Conservation (phyloP, 345 rosid species). For the Camelina hispida region DNA sequence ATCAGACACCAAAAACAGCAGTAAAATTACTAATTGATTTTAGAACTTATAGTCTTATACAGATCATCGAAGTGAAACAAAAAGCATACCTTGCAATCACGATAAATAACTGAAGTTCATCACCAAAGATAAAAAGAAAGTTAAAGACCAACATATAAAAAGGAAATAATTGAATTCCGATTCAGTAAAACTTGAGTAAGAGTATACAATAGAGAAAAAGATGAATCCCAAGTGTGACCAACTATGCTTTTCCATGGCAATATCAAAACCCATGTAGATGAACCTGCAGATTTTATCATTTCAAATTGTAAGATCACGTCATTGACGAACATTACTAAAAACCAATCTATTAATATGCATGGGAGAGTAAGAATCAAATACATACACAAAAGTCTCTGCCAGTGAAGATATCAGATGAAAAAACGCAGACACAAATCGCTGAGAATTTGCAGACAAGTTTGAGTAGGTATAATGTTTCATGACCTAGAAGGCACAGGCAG, state of each 20-base stretch:
- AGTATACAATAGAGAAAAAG: constrained; percentile 98
- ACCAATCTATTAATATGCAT: constrained; percentile 19
- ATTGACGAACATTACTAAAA: constrained; percentile 14
- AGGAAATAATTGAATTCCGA: constrained; percentile 4
- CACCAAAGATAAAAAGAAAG: constrained; percentile 36
- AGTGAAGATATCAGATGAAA: constrained; percentile 95
- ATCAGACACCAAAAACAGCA: constrained; percentile 21
- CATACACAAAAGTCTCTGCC: constrained; percentile 96
- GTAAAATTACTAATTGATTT: no score
- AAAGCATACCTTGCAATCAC: constrained; percentile 75
- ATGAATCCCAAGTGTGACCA: constrained; percentile 98
- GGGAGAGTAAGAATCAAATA: constrained; percentile 17
- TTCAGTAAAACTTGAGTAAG: constrained; percentile 19
- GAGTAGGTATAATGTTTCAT: constrained; percentile 97
- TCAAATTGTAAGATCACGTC: constrained; percentile 31
- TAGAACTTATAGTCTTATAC: background rate
- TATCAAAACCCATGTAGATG: constrained; percentile 99
- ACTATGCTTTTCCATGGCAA: constrained; percentile 98
- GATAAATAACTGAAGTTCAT: constrained; percentile 71
- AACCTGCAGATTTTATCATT: constrained; percentile 64
- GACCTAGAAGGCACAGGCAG: constrained; percentile 45
- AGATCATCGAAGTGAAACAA: constrained; percentile 4
- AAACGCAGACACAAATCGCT: constrained; percentile 88
- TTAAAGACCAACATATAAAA: constrained; percentile 54
- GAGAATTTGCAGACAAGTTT: constrained; percentile 92